A percentile compares a stretch with the other conserved stretches of the same genome.
Evolutionary conservation across 2,329 filamentous ascomycete genomes (phyloP).

Genomic region (Furcasterigmium furcatum): DNA sequence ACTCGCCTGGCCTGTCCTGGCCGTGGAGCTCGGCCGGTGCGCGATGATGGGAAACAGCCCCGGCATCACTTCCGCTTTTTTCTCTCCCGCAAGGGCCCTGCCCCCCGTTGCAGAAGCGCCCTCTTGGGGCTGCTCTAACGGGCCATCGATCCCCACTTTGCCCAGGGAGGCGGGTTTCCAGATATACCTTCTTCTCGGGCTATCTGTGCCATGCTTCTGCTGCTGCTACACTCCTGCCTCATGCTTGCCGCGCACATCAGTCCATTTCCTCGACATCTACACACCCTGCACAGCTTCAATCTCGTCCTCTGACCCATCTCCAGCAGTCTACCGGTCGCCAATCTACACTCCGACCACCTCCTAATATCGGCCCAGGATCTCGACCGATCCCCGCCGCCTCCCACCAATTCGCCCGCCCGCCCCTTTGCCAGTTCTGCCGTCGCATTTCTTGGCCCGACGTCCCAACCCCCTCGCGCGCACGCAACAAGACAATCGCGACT

Average conservation of each 20-base stretch:
- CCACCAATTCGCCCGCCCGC: not conserved
- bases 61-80: not conserved
- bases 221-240: not conserved
- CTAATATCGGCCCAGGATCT: not conserved
- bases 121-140: not conserved
- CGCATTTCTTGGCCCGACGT: not conserved
- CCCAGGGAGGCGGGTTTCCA: slow-evolving; percentile 4
- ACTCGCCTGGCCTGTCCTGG: slow-evolving; percentile 9
- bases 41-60: not conserved
- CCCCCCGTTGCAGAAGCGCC: not conserved
- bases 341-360: not conserved
- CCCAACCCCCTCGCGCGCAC: not conserved
- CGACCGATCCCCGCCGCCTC: not conserved
- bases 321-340: slow-evolving; percentile 1
- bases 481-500: slow-evolving; percentile 4
- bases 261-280: slow-evolving; percentile 1
- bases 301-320: too few species aligned
- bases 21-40: not conserved
- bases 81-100: not conserved
- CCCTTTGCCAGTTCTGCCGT: not conserved
- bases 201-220: slow-evolving; percentile 3
- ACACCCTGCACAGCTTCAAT: not conserved
- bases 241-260: not conserved
- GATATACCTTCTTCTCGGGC: slow-evolving; percentile 4
- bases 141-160: slow-evolving; percentile 2